phyloP scores from a whole-genome alignment of 352 stramenopile species.

The Blastocystis sp. region DNA sequence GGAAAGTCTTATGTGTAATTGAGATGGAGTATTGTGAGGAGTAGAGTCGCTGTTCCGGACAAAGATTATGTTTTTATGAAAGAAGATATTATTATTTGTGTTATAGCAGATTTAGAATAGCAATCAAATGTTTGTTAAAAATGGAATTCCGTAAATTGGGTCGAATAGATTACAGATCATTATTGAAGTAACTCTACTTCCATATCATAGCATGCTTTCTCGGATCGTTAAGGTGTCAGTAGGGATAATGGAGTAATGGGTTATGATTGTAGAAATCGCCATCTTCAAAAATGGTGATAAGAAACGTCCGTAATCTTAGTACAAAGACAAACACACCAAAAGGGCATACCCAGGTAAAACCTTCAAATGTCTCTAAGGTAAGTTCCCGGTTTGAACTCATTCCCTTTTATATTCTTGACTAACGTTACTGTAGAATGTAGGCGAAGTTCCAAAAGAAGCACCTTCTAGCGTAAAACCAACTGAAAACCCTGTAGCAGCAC shows the following conservation, averaged over 20 bases:
- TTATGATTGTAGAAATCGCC: background rate
- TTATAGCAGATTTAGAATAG: conserved; percentile 4
- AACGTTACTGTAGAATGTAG: background rate
- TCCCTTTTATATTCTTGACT: background rate
- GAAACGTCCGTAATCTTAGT: background rate
- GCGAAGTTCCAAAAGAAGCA: background rate
- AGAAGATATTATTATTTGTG: conserved; percentile 58
- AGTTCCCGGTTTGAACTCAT: background rate
- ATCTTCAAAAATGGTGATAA: background rate
- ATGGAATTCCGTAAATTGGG: background rate
- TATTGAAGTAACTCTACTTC: too few relatives aligned
- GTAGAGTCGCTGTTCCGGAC: background rate
- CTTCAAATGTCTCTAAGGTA: background rate
- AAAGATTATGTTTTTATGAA: conserved; percentile 1
- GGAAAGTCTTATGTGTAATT: conserved; percentile 8
- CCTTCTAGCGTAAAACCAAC: background rate
- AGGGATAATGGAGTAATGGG: background rate
- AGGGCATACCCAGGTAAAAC: background rate
- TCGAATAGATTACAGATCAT: background rate
- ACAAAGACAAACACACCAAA: background rate
- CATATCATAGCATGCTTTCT: background rate
- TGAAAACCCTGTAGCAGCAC: background rate
- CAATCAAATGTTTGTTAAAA: conserved; percentile 11
- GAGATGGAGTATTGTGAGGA: background rate
- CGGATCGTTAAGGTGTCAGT: background rate